These are phyloP conservation scores for Astraeus odoratus DNA, from an alignment of 768 basidiomycete genomes.

Conservation along the genomic window DNA sequence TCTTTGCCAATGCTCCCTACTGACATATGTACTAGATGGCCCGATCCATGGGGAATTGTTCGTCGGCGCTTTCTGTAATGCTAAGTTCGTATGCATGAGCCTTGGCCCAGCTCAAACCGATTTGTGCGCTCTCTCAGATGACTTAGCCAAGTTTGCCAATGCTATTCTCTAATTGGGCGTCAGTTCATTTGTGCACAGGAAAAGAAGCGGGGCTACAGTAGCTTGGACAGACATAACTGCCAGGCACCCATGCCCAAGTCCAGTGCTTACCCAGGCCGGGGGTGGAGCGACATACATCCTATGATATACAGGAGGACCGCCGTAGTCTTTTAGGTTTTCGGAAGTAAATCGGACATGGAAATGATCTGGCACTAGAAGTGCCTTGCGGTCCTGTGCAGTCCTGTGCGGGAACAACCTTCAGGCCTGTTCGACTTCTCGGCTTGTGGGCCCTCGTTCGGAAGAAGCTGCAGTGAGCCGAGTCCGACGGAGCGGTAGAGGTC, in stretches of 20 bases:
- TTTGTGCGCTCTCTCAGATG: slow-evolving; percentile 93
- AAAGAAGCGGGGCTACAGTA: slow-evolving; percentile 46
- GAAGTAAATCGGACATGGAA: slow-evolving; percentile 79
- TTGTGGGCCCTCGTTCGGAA: slow-evolving; percentile 21
- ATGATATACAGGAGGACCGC: slow-evolving; percentile 92
- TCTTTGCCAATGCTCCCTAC: too few species aligned
- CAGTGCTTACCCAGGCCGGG: slow-evolving; percentile 91
- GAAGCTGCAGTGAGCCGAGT: slow-evolving; percentile 30
- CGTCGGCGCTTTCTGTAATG: too few species aligned
- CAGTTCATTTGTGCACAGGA: not conserved
- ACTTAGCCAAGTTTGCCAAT: slow-evolving; percentile 99
- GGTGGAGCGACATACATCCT: slow-evolving; percentile 75
- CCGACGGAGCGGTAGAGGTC: slow-evolving; percentile 8
- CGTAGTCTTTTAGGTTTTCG: slow-evolving; percentile 91
- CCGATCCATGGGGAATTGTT: too few species aligned
- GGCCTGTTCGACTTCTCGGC: slow-evolving; percentile 27
- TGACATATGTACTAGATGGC: too few species aligned
- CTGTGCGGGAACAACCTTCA: slow-evolving; percentile 47
- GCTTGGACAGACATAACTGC: slow-evolving; percentile 97
- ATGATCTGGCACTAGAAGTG: slow-evolving; percentile 69
- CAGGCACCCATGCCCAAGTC: slow-evolving; percentile 95
- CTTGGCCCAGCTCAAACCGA: too few species aligned
- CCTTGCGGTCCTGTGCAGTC: slow-evolving; percentile 77
- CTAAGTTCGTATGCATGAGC: too few species aligned
- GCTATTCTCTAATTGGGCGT: slow-evolving; percentile 67